A percentile compares a stretch with the other conserved stretches of the same genome.
phyloP scores from a whole-genome alignment of 129 eudicot species.

The Oenanthe sinensis region DNA sequence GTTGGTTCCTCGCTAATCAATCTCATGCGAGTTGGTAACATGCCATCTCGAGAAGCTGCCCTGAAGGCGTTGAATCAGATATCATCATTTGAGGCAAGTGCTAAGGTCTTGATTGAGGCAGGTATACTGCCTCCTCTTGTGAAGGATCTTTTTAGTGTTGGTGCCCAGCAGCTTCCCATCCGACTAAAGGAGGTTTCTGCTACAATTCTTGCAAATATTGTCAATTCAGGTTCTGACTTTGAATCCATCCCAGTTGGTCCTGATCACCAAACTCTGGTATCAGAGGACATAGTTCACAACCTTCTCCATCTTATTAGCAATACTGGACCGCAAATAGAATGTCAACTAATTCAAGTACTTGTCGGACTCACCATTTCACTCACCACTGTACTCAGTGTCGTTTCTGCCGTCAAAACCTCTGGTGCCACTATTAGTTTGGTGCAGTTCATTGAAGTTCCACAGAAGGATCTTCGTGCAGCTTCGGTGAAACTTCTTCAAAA shows the following conservation, averaged over 20 bases:
- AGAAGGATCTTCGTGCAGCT: constrained; percentile 63
- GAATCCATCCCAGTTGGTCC: constrained; percentile 66
- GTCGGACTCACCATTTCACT: constrained; percentile 77
- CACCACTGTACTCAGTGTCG: constrained; percentile 52
- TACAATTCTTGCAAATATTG: constrained; percentile 76
- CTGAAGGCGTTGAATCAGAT: constrained; percentile 87
- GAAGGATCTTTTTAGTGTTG: constrained; percentile 65
- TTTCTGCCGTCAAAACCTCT: constrained; percentile 74
- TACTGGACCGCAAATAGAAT: constrained; percentile 84
- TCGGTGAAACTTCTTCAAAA: constrained; percentile 66
- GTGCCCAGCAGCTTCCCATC: constrained; percentile 60
- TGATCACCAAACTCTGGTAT: constrained; percentile 56
- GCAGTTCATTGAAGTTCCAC: constrained; percentile 88
- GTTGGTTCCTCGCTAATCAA: constrained; percentile 71
- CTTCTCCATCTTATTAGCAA: constrained; percentile 78
- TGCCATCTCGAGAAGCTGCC: constrained; percentile 80
- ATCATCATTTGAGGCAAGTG: constrained; percentile 73
- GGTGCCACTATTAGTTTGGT: constrained; percentile 88
- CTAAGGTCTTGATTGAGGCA: constrained; percentile 62
- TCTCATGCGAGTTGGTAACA: constrained; percentile 60
- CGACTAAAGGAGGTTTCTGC: constrained; percentile 78
- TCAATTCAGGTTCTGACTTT: constrained; percentile 62
- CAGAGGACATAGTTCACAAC: constrained; percentile 68
- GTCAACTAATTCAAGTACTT: constrained; percentile 83
- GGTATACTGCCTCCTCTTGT: constrained; percentile 88